These are phyloP conservation scores for Alternaria angustiovoidea DNA, from an alignment of 2,329 filamentous ascomycete genomes.

Conservation along the genomic window DNA sequence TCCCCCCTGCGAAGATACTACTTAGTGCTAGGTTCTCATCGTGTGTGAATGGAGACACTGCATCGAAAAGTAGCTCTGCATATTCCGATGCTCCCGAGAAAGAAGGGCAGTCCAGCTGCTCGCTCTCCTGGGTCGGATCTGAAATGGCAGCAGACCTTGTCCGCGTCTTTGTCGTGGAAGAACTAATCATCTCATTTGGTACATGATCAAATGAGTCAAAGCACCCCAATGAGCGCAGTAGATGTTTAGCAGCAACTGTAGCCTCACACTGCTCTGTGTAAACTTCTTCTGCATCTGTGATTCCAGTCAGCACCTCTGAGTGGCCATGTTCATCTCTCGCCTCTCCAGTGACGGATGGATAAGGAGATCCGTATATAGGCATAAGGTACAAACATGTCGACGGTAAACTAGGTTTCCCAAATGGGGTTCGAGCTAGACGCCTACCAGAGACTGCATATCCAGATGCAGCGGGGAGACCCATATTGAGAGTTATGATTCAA, in stretches of 20 bases:
- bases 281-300: not conserved
- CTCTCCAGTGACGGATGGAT: not conserved
- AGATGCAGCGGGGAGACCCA: not conserved
- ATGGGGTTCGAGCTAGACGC: not conserved
- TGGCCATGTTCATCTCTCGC: not conserved
- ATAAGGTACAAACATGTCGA: not conserved
- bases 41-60: not conserved
- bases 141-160: not conserved
- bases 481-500: not conserved
- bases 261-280: not conserved
- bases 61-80: constrained; percentile 12
- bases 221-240: too few species aligned
- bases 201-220: not conserved
- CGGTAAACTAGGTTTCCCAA: not conserved
- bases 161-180: not conserved
- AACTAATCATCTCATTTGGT: too few species aligned
- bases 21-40: not conserved
- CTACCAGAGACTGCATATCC: not conserved
- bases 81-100: not conserved
- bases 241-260: not conserved
- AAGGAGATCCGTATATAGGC: not conserved
- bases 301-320: not conserved
- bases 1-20: not conserved
- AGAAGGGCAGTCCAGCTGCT: not conserved
- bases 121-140: not conserved